Conservation (phyloP, 2,329 filamentous ascomycete species). For the Gliomastix tumulicola region DNA sequence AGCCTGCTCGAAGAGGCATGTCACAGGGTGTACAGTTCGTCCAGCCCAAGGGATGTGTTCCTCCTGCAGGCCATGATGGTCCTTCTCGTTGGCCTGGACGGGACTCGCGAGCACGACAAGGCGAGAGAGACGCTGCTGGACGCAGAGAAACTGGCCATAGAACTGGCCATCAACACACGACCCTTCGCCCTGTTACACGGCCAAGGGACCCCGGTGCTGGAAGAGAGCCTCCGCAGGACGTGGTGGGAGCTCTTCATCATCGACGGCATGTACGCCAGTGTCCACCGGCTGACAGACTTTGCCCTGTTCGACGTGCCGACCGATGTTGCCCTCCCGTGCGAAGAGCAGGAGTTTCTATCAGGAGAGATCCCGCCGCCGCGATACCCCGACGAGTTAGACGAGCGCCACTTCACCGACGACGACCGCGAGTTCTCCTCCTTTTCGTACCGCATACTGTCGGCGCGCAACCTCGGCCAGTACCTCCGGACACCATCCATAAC, state of each 20-base stretch:
- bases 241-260: conserved; percentile 86
- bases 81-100: conserved; percentile 71
- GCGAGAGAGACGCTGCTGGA: conserved; percentile 60
- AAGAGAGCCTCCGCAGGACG: conserved; percentile 80
- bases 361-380: conserved; percentile 54
- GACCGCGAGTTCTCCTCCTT: conserved; percentile 74
- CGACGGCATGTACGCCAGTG: conserved; percentile 77
- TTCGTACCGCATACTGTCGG: conserved; percentile 75
- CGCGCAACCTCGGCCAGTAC: conserved; percentile 70
- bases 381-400: conserved; percentile 69
- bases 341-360: conserved; percentile 64
- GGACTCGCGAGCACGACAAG: conserved; percentile 62
- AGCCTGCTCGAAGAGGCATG: conserved; percentile 53
- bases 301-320: conserved; percentile 58
- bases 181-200: conserved; percentile 60
- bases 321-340: conserved; percentile 71
- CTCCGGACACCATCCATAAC: conserved; percentile 50
- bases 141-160: conserved; percentile 65
- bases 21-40: conserved; percentile 38
- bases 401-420: conserved; percentile 64
- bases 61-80: conserved; percentile 73
- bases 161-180: conserved; percentile 67
- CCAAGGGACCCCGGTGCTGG: conserved; percentile 57
- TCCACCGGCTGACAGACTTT: conserved; percentile 67
- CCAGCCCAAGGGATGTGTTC: conserved; percentile 47